Percentiles rank a stretch among this genome's conserved stretches.
Conservation (phyloP, 169 alveolate species). For the Plasmodium cynomolgi region DNA sequence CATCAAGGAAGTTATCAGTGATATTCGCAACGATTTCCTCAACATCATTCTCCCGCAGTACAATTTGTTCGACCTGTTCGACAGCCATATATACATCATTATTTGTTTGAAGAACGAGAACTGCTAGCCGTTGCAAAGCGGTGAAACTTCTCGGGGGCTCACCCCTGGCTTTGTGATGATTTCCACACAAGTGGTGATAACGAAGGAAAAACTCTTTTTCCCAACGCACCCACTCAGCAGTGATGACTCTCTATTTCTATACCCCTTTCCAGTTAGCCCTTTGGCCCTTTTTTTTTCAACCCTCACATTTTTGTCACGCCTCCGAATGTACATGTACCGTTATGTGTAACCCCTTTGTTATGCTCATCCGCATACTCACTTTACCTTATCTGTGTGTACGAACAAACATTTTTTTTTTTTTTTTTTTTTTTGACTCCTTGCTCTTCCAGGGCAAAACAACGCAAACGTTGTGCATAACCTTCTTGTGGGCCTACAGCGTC, state of each 20-base stretch:
- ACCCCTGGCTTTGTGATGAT: neutral
- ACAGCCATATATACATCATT: conserved; percentile 41
- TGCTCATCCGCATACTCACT: neutral
- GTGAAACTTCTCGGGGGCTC: neutral
- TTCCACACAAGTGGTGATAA: neutral
- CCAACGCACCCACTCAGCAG: neutral
- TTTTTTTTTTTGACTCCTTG: neutral
- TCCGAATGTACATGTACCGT: neutral
- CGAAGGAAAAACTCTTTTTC: neutral
- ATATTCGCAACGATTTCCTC: conserved; percentile 51
- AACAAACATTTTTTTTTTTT: neutral
- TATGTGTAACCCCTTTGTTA: neutral
- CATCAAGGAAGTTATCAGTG: conserved; percentile 58
- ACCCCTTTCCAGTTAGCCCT: neutral
- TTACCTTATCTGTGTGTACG: neutral
- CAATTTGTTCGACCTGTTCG: conserved; percentile 51
- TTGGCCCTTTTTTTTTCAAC: neutral
- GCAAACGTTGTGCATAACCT: neutral
- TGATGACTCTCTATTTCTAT: neutral
- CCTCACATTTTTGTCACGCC: neutral
- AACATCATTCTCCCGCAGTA: conserved; percentile 56
- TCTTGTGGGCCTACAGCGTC: neutral
- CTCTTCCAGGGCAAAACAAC: neutral
- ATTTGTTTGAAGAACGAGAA: conserved; percentile 63
- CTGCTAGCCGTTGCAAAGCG: neutral